A percentile compares a stretch with the other conserved stretches of the same genome.
These are phyloP conservation scores for Abelmoschus esculentus DNA, from an alignment of 345 rosid genomes.

Conservation along the genomic window DNA sequence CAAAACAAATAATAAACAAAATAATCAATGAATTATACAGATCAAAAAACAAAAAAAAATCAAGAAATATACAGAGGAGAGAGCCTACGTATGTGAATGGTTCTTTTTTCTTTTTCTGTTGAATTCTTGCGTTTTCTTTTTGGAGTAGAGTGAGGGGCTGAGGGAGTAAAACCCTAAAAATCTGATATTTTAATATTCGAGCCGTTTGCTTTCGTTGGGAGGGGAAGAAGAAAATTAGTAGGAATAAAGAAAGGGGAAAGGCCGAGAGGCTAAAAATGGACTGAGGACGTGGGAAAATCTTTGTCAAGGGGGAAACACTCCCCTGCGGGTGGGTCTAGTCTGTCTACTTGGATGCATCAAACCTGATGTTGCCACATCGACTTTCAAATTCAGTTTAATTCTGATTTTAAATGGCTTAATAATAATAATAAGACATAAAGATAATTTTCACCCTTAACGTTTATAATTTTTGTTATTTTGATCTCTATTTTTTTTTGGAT, in stretches of 20 bases:
- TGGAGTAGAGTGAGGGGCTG: neutral
- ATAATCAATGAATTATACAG: neutral
- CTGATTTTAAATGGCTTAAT: no score
- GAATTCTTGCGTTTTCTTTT: no score
- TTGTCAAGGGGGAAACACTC: neutral
- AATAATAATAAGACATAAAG: no score
- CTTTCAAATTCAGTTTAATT: no score
- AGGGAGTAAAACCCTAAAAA: conserved; percentile 1
- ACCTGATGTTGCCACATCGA: no score
- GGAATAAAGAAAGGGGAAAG: neutral
- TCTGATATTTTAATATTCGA: neutral
- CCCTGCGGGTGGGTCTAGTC: neutral
- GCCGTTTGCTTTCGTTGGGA: neutral
- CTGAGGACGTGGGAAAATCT: neutral
- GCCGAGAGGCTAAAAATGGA: neutral
- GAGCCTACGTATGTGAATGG: neutral
- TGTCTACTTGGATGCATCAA: no score
- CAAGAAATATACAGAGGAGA: neutral
- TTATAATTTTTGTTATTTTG: no score
- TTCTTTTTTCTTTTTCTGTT: neutral
- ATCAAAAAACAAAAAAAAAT: neutral
- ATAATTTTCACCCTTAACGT: no score
- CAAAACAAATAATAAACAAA: neutral
- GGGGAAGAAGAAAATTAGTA: neutral
- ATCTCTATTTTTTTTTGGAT: no score